Conservation (phyloP, 176 grass and related monocot genomes). For the Phyllostachys edulis region DNA sequence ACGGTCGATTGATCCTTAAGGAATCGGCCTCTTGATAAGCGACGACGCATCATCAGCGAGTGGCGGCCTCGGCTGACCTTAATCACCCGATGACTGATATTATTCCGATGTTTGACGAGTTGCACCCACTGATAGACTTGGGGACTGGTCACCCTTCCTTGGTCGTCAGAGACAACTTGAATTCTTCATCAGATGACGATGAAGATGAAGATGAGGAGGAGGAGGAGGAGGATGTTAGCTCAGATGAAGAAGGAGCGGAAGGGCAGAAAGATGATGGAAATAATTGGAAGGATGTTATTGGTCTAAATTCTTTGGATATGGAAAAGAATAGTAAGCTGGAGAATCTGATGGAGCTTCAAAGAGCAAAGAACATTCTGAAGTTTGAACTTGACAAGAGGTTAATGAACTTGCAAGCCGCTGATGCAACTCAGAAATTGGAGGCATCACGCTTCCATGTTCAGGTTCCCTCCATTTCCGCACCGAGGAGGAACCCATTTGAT, state of each 20-base stretch:
- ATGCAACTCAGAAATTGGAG: slow-evolving; percentile 40
- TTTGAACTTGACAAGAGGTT: slow-evolving; percentile 53
- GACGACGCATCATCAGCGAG: no score
- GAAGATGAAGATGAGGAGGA: slow-evolving; percentile 9
- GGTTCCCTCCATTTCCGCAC: slow-evolving; percentile 49
- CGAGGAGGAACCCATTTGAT: slow-evolving; percentile 35
- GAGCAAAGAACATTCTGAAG: slow-evolving; percentile 50
- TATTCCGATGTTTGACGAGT: slow-evolving; percentile 49
- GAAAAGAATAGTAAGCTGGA: slow-evolving; percentile 35
- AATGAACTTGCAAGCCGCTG: slow-evolving; percentile 52
- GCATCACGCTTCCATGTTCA: slow-evolving; percentile 51
- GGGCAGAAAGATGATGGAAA: slow-evolving; percentile 24
- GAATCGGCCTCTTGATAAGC: no score
- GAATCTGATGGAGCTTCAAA: slow-evolving; percentile 38
- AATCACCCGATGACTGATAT: slow-evolving; percentile 44
- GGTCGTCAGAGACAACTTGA: slow-evolving; percentile 7
- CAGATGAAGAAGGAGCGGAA: slow-evolving; percentile 30
- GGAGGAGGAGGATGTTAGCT: slow-evolving; percentile 24
- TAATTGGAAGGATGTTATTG: slow-evolving; percentile 30
- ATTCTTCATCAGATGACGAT: slow-evolving; percentile 33
- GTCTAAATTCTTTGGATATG: slow-evolving; percentile 28
- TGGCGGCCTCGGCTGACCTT: no score
- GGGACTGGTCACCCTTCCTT: slow-evolving; percentile 27
- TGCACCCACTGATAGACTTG: slow-evolving; percentile 40
- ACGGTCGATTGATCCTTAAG: no score